Conservation (phyloP, 2,329 filamentous ascomycete genomes). For the Paecilomyces formosus region DNA sequence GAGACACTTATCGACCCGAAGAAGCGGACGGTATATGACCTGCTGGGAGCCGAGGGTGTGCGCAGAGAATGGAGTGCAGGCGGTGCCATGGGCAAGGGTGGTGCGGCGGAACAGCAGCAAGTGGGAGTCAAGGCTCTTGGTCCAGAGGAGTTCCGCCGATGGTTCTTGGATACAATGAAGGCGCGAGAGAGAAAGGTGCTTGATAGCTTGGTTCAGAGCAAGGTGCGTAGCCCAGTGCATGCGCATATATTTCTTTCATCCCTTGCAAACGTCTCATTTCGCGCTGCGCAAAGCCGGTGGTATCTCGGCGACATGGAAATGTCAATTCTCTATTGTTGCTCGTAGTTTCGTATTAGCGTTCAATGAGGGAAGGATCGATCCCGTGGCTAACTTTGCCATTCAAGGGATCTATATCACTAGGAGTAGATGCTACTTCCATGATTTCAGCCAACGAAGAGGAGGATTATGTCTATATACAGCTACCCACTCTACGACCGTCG, state of each 20-base stretch:
- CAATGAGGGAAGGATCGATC: neutral
- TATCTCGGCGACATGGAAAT: neutral
- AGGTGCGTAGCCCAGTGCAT: slow-evolving; percentile 19
- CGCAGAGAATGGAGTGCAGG: slow-evolving; percentile 25
- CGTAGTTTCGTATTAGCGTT: neutral
- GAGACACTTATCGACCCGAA: slow-evolving; percentile 33
- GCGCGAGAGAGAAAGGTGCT: slow-evolving; percentile 28
- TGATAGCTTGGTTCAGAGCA: slow-evolving; percentile 28
- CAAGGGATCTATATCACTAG: slow-evolving; percentile 25
- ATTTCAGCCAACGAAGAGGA: slow-evolving; percentile 21
- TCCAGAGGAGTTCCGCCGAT: slow-evolving; percentile 31
- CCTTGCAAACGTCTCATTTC: neutral
- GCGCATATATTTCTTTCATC: neutral
- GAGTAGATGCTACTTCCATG: slow-evolving; percentile 27
- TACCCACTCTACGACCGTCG: slow-evolving; percentile 18
- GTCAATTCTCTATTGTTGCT: neutral
- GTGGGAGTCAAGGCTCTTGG: slow-evolving; percentile 32
- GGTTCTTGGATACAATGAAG: slow-evolving; percentile 36
- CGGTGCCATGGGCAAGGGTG: slow-evolving; percentile 25
- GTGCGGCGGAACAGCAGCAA: slow-evolving; percentile 20
- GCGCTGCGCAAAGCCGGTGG: neutral
- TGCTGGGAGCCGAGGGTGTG: slow-evolving; percentile 35
- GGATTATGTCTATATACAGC: slow-evolving; percentile 19
- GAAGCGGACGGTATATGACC: slow-evolving; percentile 37
- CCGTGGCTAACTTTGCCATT: neutral